These are phyloP conservation scores for Nannizziopsis barbatae DNA, from an alignment of 2,329 filamentous ascomycete genomes.

Conservation along the genomic window DNA sequence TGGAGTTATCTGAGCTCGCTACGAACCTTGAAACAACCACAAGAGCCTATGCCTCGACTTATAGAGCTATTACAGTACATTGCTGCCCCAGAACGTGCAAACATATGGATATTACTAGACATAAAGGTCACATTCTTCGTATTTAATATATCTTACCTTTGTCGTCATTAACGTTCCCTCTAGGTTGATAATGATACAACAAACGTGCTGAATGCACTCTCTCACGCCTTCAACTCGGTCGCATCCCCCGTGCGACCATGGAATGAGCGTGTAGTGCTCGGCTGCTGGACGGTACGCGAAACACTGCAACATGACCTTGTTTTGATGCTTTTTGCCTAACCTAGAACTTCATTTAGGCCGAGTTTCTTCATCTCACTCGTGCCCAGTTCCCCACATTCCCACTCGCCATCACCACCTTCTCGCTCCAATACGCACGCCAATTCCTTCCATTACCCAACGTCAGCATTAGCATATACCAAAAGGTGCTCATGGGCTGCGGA, in stretches of 20 bases:
- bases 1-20: conserved; percentile 63
- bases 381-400: conserved; percentile 38
- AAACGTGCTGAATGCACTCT: conserved; percentile 59
- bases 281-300: conserved; percentile 60
- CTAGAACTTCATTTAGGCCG: conserved; percentile 36
- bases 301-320: background rate
- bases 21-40: conserved; percentile 55
- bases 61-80: conserved; percentile 64
- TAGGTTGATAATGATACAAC: conserved; percentile 40
- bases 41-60: conserved; percentile 61
- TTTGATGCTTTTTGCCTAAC: conserved; percentile 6
- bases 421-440: conserved; percentile 51
- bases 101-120: conserved; percentile 74
- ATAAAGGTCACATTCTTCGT: conserved; percentile 54
- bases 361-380: conserved; percentile 55
- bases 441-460: conserved; percentile 58
- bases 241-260: conserved; percentile 46
- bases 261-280: conserved; percentile 63
- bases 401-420: conserved; percentile 34
- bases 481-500: conserved; percentile 54
- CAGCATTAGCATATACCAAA: conserved; percentile 67
- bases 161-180: too few relatives aligned
- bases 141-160: too few relatives aligned
- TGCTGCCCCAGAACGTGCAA: conserved; percentile 49
- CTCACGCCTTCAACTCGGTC: conserved; percentile 49